Evolutionary conservation across 2,329 filamentous ascomycete genomes (phyloP).

Genomic region (Pseudopyricularia javanii): DNA sequence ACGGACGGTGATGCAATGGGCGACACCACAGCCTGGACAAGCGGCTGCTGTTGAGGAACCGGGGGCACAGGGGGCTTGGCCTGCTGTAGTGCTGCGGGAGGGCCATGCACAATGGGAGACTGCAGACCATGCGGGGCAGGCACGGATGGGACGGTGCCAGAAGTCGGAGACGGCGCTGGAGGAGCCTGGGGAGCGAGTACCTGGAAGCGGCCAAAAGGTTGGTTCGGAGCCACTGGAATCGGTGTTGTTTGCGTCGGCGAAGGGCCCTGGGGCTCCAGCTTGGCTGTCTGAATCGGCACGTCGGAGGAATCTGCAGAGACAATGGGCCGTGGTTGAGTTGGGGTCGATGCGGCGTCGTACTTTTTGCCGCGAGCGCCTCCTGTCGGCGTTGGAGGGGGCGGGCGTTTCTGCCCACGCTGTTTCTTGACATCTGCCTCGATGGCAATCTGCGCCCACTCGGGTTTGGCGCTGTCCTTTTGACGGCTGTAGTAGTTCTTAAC

Average conservation of each 20-base stretch:
- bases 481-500: conserved; percentile 58
- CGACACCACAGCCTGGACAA: background rate
- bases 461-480: conserved; percentile 41
- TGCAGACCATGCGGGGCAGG: conserved; percentile 15
- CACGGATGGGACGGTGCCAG: conserved; percentile 3
- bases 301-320: conserved; percentile 33
- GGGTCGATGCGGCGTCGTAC: conserved; percentile 37
- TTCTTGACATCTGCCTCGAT: conserved; percentile 47
- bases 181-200: conserved; percentile 18
- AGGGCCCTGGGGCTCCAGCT: conserved; percentile 27
- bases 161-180: conserved; percentile 14
- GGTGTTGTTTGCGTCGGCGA: conserved; percentile 12
- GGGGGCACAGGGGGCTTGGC: conserved; percentile 8
- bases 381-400: conserved; percentile 45
- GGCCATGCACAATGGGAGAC: conserved; percentile 12
- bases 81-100: conserved; percentile 5
- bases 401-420: conserved; percentile 42
- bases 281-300: conserved; percentile 28
- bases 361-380: conserved; percentile 36
- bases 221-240: conserved; percentile 6
- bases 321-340: conserved; percentile 2
- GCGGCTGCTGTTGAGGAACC: conserved; percentile 1
- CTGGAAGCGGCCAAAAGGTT: conserved; percentile 15
- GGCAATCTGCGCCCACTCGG: conserved; percentile 48
- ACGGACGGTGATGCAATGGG: background rate